A percentile compares a stretch with the other conserved stretches of the same genome.
phyloP scores from a whole-genome alignment of 805 yeast genomes.

The Helenozyma baotianmanensis region DNA sequence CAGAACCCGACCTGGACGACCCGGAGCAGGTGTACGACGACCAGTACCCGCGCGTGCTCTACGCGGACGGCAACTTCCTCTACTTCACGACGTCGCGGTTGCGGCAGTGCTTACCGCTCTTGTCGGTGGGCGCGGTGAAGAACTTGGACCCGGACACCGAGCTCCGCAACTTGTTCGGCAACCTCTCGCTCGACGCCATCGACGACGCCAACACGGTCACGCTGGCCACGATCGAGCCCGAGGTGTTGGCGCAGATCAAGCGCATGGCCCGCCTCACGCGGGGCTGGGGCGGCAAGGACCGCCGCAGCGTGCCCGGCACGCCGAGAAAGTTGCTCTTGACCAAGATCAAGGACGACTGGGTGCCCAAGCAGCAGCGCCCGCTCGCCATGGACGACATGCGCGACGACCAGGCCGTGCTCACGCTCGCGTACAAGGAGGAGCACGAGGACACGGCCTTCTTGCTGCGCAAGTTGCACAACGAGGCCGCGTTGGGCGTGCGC shows the following conservation, averaged over 20 bases:
- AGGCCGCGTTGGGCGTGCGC: constrained; percentile 39
- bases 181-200: constrained; percentile 59
- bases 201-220: constrained; percentile 77
- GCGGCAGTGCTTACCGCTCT: constrained; percentile 31
- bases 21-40: constrained; percentile 22
- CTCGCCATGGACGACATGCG: constrained; percentile 54
- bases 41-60: constrained; percentile 26
- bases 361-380: constrained; percentile 64
- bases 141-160: constrained; percentile 76
- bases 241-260: constrained; percentile 59
- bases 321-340: constrained; percentile 63
- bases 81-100: constrained; percentile 46
- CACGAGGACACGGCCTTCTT: constrained; percentile 23
- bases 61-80: constrained; percentile 41
- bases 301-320: constrained; percentile 70
- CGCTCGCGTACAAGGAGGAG: constrained; percentile 32
- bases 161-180: constrained; percentile 65
- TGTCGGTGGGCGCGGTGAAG: constrained; percentile 42
- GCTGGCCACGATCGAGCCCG: constrained; percentile 65
- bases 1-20: constrained; percentile 13
- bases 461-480: constrained; percentile 28
- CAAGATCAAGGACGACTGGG: constrained; percentile 74
- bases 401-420: constrained; percentile 32
- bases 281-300: constrained; percentile 84
- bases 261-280: constrained; percentile 53